Percentiles rank a stretch among this genome's conserved stretches.
These are phyloP conservation scores for Sisymbrium irio DNA, from an alignment of 345 rosid species.

Conservation along the genomic window DNA sequence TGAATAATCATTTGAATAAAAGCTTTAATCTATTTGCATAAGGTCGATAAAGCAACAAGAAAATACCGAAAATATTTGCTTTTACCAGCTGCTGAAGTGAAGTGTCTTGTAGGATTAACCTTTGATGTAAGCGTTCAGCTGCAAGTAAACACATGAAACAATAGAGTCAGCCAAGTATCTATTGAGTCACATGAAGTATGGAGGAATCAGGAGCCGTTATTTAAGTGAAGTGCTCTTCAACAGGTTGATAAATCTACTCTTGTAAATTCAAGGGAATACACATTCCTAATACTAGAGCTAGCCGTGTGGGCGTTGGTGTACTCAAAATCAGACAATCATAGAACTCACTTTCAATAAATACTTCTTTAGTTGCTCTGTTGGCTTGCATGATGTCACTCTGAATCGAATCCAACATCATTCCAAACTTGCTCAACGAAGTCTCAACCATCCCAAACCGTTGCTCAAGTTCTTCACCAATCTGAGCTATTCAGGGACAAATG, in stretches of 20 bases:
- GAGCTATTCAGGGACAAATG: conserved; percentile 48
- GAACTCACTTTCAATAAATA: conserved; percentile 60
- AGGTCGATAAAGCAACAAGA: conserved; percentile 12
- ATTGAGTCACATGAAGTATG: background rate
- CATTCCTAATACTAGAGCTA: background rate
- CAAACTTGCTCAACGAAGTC: conserved; percentile 70
- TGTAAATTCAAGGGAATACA: too few relatives aligned
- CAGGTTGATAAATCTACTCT: background rate
- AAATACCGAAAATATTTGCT: conserved; percentile 8
- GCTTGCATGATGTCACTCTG: conserved; percentile 85
- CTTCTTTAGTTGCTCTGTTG: conserved; percentile 75
- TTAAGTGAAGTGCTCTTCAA: background rate
- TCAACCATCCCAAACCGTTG: conserved; percentile 66
- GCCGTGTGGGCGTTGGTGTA: background rate
- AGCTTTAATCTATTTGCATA: conserved; percentile 9
- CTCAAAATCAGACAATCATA: conserved; percentile 6
- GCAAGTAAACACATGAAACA: conserved; percentile 33
- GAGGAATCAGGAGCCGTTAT: background rate
- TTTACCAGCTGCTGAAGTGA: conserved; percentile 70
- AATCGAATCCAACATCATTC: conserved; percentile 75
- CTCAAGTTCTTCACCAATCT: conserved; percentile 66
- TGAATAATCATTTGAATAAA: conserved; percentile 38
- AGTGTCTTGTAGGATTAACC: conserved; percentile 56
- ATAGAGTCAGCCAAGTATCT: conserved; percentile 1
- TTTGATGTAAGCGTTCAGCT: conserved; percentile 74